Evolutionary conservation across 495 filamentous ascomycete species (phyloP), one percentile per base, ranked within the genome.

Genomic region (Talaromyces thailandensis): DNA sequence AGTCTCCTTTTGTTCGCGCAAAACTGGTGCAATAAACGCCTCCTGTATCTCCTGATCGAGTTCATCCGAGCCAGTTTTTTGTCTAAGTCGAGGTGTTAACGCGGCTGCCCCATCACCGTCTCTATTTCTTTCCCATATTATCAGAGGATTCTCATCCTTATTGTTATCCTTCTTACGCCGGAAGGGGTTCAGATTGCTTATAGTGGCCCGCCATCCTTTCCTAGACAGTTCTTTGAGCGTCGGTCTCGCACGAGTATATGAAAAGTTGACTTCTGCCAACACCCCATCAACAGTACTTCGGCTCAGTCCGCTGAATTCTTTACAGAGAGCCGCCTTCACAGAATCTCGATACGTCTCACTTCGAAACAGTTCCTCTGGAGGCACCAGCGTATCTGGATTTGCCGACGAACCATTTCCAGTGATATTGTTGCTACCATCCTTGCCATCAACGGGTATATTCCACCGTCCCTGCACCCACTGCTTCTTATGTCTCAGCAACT

Each of bases 231-330:
- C 81, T 26, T 87, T 84, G 14, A 98, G 82, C 0, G 84, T 90
- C 40, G 84, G 84, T 32, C 92, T 81, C 3, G 91, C 86, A n/a
- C 85, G 82, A 4, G 84, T 80, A 68, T 98, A 98, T 31, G 86
- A 91, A 71, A 88, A 89, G 70, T 98, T 98, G 66, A 82, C 82
- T 70, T 98, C 94, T 24, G 93, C 93, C 53, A 98, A 80, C 2
- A 98, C 92, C 7, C 88, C 93, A 45, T 90, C 86, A 65, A 98
- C 87, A 3, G 91, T 85, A 51, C 91, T 93, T 60, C 82, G 84
- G 35, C 87, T 88, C 12, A 98, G 76, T 23, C 83, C 84, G 64
- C 85, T 89, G 78, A 96, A 98, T 70, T 98, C 94, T 52, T 91
- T 88, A 67, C 73, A 76, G 62, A 89, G 71, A 9, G 75, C 69